Evolutionary conservation across 2,329 filamentous ascomycete species (phyloP).

Genomic region (Fusarium humuli): DNA sequence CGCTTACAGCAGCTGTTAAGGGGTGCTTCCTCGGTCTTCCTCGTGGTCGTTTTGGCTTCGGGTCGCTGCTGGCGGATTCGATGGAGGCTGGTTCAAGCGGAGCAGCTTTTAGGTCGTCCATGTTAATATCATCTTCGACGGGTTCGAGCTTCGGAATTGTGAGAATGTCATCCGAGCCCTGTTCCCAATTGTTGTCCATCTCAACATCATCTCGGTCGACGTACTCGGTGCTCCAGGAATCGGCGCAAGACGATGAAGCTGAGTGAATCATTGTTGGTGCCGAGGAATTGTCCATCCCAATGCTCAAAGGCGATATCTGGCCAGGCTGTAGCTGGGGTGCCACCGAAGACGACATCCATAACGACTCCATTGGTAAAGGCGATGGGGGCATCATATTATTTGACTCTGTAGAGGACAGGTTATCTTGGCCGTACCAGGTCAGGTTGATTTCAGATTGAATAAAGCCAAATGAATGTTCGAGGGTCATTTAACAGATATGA

Average conservation of each 20-base stretch:
- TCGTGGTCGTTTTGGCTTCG: constrained; percentile 73
- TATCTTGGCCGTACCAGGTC: constrained; percentile 60
- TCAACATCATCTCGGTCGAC: constrained; percentile 54
- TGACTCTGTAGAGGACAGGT: constrained; percentile 57
- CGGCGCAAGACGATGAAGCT: constrained; percentile 59
- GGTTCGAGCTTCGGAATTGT: constrained; percentile 68
- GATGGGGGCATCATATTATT: constrained; percentile 47
- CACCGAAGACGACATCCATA: constrained; percentile 46
- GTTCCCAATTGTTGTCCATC: constrained; percentile 61
- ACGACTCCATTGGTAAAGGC: constrained; percentile 49
- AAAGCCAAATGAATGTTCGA: constrained; percentile 60
- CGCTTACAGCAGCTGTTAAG: constrained; percentile 65
- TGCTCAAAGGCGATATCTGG: constrained; percentile 66
- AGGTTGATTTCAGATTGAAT: constrained; percentile 57
- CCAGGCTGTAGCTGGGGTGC: constrained; percentile 55
- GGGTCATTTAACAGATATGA: constrained; percentile 53
- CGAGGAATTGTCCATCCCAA: constrained; percentile 59
- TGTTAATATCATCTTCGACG: constrained; percentile 65
- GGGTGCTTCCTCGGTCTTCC: constrained; percentile 88
- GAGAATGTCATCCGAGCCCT: constrained; percentile 58
- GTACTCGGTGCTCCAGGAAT: constrained; percentile 59
- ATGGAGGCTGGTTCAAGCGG: constrained; percentile 42
- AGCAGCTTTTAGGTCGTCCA: constrained; percentile 64
- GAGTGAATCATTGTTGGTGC: constrained; percentile 59
- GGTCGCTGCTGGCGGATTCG: constrained; percentile 42